A percentile compares a stretch with the other conserved stretches of the same genome.
Evolutionary conservation across 192 early-diverging fungal genomes (phyloP).

Genomic region (Coemansia sp.): DNA sequence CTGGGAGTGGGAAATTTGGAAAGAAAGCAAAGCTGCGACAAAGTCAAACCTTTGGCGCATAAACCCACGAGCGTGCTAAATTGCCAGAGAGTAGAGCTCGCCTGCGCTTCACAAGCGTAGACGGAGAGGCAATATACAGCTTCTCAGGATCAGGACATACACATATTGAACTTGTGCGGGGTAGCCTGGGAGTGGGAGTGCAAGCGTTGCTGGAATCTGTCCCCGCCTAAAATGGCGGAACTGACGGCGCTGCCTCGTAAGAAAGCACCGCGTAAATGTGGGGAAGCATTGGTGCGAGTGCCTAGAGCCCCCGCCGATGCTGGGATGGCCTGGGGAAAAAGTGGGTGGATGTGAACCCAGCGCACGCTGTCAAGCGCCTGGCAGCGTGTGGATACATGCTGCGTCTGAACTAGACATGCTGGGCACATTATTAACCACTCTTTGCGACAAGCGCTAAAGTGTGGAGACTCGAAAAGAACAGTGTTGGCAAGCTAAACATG

Average conservation of each 20-base stretch:
- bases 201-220: neutral
- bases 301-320: conserved; percentile 4
- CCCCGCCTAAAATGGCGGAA: neutral
- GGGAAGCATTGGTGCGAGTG: neutral
- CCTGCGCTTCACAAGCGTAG: neutral
- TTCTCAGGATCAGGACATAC: conserved; percentile 1
- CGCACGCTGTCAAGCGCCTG: neutral
- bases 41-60: neutral
- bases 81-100: neutral
- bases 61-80: conserved; percentile 1
- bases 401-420: neutral
- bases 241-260: neutral
- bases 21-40: neutral
- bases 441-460: neutral
- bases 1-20: neutral
- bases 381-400: neutral
- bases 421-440: conserved; percentile 3
- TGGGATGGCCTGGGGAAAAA: conserved; percentile 7
- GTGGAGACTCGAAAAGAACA: neutral
- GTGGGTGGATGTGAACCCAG: conserved; percentile 11
- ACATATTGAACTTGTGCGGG: conserved; percentile 1
- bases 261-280: neutral
- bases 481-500: neutral
- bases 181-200: conserved; percentile 12
- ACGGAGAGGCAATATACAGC: neutral